Percentiles rank a stretch among this genome's conserved stretches.
These are phyloP conservation scores for Zizania latifolia DNA, from an alignment of 176 grass and related monocot species.

Conservation along the genomic window DNA sequence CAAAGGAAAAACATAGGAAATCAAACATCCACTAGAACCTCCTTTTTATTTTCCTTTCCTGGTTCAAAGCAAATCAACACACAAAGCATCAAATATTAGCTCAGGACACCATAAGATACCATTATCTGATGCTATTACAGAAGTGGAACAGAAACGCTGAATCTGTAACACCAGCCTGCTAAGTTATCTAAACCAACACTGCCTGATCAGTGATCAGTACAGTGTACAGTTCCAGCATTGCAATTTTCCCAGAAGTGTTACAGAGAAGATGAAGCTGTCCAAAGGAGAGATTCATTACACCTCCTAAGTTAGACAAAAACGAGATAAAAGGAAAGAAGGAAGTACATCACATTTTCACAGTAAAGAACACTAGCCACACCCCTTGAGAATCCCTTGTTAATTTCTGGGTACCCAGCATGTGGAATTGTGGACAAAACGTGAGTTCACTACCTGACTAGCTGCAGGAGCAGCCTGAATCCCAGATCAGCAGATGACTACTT, in stretches of 20 bases:
- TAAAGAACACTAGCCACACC: conserved; percentile 13
- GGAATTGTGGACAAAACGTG: conserved; percentile 28
- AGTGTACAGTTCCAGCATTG: conserved; percentile 37
- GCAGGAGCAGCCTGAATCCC: background rate
- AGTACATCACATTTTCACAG: conserved; percentile 56
- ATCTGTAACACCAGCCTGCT: too few relatives aligned
- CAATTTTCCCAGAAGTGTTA: conserved; percentile 1
- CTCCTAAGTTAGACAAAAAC: conserved; percentile 13
- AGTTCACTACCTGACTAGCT: background rate
- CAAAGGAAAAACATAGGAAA: too few relatives aligned
- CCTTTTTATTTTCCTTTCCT: too few relatives aligned
- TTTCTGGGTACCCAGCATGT: conserved; percentile 18
- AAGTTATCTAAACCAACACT: conserved; percentile 19
- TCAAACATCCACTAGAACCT: too few relatives aligned
- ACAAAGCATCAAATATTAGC: too few relatives aligned
- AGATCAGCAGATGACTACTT: background rate
- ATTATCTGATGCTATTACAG: too few relatives aligned
- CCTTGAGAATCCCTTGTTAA: conserved; percentile 17
- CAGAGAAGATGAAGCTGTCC: background rate
- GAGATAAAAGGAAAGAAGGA: background rate
- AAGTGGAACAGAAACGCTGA: too few relatives aligned
- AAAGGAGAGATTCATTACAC: background rate
- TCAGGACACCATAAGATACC: too few relatives aligned
- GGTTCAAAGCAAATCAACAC: too few relatives aligned
- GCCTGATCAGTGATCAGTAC: conserved; percentile 11